Evolutionary conservation across 495 filamentous ascomycete genomes (phyloP).

Genomic region (Choiromyces venosus): DNA sequence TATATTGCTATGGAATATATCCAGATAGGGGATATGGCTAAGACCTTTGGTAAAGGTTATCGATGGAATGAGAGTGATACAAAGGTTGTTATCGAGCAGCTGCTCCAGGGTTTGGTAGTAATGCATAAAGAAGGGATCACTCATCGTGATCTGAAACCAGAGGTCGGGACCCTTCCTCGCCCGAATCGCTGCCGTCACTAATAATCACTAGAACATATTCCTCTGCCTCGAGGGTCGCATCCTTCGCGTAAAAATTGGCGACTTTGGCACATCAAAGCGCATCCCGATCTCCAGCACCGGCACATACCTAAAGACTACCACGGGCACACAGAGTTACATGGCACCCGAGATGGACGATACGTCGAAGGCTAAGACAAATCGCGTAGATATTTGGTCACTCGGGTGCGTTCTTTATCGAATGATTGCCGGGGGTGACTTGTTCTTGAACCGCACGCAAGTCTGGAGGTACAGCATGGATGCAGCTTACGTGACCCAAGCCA

Average conservation of each 20-base stretch:
- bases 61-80: neutral
- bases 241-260: conserved; percentile 1
- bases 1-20: conserved; percentile 9
- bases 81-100: neutral
- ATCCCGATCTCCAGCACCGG: neutral
- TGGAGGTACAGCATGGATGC: neutral
- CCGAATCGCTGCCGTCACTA: neutral
- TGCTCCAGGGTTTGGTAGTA: neutral
- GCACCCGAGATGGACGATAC: neutral
- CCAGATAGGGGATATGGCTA: neutral
- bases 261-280: neutral
- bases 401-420: neutral
- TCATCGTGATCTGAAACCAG: neutral
- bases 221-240: neutral
- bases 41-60: neutral
- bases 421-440: neutral
- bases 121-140: neutral
- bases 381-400: conserved; percentile 1
- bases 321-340: neutral
- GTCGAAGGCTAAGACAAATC: accelerated
- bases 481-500: neutral
- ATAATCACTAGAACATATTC: neutral
- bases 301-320: neutral
- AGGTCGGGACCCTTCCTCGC: neutral
- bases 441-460: neutral